A percentile compares a stretch with the other conserved stretches of the same genome.
These are phyloP conservation scores for Eutreptiella sp. DNA, from an alignment of 208 protist genomes.

Conservation along the genomic window DNA sequence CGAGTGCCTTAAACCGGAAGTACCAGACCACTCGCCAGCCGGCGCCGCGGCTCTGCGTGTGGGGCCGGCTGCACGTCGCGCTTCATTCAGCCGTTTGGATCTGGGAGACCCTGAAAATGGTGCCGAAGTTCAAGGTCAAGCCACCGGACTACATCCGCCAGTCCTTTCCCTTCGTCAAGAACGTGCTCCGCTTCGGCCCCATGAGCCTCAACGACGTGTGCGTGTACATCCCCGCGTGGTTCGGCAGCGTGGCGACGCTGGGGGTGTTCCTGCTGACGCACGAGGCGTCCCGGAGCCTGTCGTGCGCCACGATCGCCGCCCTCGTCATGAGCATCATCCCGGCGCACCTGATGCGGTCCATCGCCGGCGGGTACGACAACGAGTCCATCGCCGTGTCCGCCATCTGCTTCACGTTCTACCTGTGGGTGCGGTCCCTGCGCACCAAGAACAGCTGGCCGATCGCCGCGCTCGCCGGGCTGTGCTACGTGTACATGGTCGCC, in stretches of 20 bases:
- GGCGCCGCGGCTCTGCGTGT: too few relatives aligned
- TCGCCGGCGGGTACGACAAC: conserved; percentile 98
- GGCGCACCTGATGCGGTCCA: conserved; percentile 91
- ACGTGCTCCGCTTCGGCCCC: too few relatives aligned
- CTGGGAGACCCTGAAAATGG: too few relatives aligned
- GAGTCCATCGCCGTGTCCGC: conserved; percentile 95
- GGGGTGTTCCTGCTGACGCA: conserved; percentile 71
- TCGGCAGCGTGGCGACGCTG: conserved; percentile 76
- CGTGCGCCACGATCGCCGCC: conserved; percentile 70
- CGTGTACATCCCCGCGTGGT: conserved; percentile 86
- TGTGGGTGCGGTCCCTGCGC: conserved; percentile 69
- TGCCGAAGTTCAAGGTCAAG: too few relatives aligned
- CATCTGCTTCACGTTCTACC: conserved; percentile 86
- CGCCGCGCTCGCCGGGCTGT: conserved; percentile 46
- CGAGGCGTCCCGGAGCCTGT: conserved; percentile 63
- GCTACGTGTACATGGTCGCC: conserved; percentile 80
- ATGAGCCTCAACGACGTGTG: conserved; percentile 92
- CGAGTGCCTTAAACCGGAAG: too few relatives aligned
- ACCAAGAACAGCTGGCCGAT: conserved; percentile 42
- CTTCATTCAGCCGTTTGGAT: too few relatives aligned
- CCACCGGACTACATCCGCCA: too few relatives aligned
- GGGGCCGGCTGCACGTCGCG: too few relatives aligned
- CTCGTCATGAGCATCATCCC: too few relatives aligned
- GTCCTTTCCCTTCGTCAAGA: conserved; percentile 60
- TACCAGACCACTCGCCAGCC: too few relatives aligned